A percentile compares a stretch with the other conserved stretches of the same genome.
phyloP scores from a whole-genome alignment of 2,329 filamentous ascomycete species.

The Colletotrichum eremochloae region DNA sequence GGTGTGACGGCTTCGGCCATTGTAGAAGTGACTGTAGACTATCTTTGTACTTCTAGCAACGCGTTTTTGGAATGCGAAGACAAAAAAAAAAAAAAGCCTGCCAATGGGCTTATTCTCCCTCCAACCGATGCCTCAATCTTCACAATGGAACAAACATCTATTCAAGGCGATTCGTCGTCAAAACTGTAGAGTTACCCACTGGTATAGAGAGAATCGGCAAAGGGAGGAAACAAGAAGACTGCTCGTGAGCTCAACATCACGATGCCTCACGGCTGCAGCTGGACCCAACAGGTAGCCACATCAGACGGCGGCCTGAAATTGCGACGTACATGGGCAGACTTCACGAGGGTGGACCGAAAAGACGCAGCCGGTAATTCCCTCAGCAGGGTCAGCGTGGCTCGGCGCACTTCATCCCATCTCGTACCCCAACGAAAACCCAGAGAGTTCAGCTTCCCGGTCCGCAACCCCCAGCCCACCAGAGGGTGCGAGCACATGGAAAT shows the following conservation, averaged over 20 bases:
- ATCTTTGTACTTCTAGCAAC: constrained; percentile 35
- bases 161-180: background rate
- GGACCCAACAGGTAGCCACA: background rate
- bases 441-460: constrained; percentile 27
- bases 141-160: background rate
- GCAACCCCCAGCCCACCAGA: constrained; percentile 3
- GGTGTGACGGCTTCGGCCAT: too few relatives aligned
- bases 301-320: background rate
- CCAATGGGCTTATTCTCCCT: background rate
- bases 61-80: constrained; percentile 25
- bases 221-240: background rate
- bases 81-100: background rate
- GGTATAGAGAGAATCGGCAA: too few relatives aligned
- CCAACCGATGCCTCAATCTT: too few relatives aligned
- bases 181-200: too few relatives aligned
- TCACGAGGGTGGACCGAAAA: background rate
- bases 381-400: constrained; percentile 26
- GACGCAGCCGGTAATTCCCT: constrained; percentile 29
- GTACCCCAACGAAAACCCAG: background rate
- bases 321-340: background rate
- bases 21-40: constrained; percentile 19
- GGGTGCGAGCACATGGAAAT: background rate
- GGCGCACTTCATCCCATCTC: constrained; percentile 26
- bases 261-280: background rate
- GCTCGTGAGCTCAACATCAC: background rate